Base-by-base conservation (phyloP, 2,329 filamentous ascomycete genomes). In the Shiraia sp. region DNA sequence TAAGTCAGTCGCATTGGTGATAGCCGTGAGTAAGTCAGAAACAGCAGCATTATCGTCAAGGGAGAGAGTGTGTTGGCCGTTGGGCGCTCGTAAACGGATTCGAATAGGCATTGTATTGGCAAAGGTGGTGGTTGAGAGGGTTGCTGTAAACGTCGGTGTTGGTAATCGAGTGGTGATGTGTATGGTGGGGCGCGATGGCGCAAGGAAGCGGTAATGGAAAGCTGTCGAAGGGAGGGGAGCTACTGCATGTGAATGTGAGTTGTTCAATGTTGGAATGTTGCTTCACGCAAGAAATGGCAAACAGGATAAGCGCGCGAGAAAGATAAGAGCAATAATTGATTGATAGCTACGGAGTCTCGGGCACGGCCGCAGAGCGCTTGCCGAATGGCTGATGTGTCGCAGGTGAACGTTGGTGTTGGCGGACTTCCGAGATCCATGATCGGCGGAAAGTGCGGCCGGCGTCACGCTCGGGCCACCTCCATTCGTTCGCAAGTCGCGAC, bases 81-180 rank as follows among this genome's bases (percentile, higher is more conserved):
- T 77, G 1, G 90, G 90, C 9, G 83, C 85, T 46, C 89, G 84
- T 34, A 92, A 81, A 47, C 89, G 82, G 44, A 93, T 76, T 51
- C 85, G 82, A 79, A 96, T 92, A 7, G 60, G 68, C 66, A 66
- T 56, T 55, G 64, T 50, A 63, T 17, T 43, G 34, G 16, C 15
- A 17, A 12, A 24, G 22, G 9, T 30, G 9, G 16, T 28, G n/a
- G n/a, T n/a, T n/a, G n/a, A n/a, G n/a, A n/a, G n/a, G n/a, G n/a
- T n/a, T n/a, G n/a, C n/a, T n/a, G n/a, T n/a, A n/a, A n/a, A n/a
- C n/a, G n/a, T n/a, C n/a, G n/a, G n/a, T n/a, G n/a, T n/a, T n/a
- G n/a, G n/a, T n/a, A n/a, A n/a, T n/a, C n/a, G n/a, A n/a, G n/a
- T n/a, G n/a, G n/a, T n/a, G n/a, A n/a, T n/a, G n/a, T n/a, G n/a